Conservation (phyloP, 768 basidiomycete species). For the Lyophyllum semitale region DNA sequence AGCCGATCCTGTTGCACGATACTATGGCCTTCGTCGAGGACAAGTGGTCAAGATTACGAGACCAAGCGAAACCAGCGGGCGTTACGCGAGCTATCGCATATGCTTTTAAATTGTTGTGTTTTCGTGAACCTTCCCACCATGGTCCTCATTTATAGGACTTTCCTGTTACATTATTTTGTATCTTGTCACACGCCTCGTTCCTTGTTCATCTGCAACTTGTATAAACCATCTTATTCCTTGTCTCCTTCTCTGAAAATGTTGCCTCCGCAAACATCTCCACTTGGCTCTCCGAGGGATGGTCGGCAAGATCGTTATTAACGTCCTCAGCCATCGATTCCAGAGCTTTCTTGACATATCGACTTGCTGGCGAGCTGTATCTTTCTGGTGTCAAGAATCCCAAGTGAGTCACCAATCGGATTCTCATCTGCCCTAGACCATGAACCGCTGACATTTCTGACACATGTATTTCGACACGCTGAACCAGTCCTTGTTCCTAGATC, state of each 20-base stretch:
- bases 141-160: slow-evolving; percentile 1
- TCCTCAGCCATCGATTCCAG: not conserved
- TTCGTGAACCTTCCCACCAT: not conserved
- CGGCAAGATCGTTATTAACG: not conserved
- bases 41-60: slow-evolving; percentile 99
- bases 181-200: slow-evolving; percentile 14
- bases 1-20: slow-evolving; percentile 96
- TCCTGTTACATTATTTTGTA: slow-evolving; percentile 10
- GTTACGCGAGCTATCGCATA: slow-evolving; percentile 91
- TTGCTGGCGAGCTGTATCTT: not conserved
- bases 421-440: not conserved
- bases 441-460: not conserved
- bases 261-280: not conserved
- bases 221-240: slow-evolving; percentile 22
- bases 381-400: slow-evolving; percentile 2
- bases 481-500: not conserved
- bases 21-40: slow-evolving; percentile 93
- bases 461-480: not conserved
- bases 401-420: slow-evolving; percentile 2
- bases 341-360: slow-evolving; percentile 6
- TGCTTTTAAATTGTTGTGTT: slow-evolving; percentile 57
- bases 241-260: slow-evolving; percentile 7
- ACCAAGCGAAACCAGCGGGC: slow-evolving; percentile 94
- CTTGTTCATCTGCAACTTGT: slow-evolving; percentile 25
- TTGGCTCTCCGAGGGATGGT: slow-evolving; percentile 25